Evolutionary conservation across 2,329 filamentous ascomycete genomes (phyloP).

Genomic region (Botrytis fragariae): DNA sequence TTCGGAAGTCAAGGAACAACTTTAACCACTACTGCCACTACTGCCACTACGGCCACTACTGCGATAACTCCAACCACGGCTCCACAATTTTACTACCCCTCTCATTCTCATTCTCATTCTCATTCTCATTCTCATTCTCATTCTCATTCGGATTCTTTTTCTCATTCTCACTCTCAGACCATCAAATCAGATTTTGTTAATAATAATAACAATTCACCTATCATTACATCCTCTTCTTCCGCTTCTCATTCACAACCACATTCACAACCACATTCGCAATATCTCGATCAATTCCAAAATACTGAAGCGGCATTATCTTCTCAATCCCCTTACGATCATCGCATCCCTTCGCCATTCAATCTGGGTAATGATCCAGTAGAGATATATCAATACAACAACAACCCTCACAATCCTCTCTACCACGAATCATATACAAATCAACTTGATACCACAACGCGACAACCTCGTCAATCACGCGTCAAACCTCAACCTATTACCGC

Average conservation of each 20-base stretch:
- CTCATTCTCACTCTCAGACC: constrained; percentile 9
- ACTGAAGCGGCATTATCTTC: background rate
- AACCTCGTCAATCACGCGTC: constrained; percentile 5
- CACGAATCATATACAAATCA: background rate
- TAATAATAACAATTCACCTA: constrained; percentile 1
- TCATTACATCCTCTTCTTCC: background rate
- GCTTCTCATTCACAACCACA: background rate
- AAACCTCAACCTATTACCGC: background rate
- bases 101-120: constrained; percentile 1
- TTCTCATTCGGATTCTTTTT: background rate
- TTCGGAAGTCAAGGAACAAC: constrained; percentile 12
- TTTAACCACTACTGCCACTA: background rate
- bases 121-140: too few relatives aligned
- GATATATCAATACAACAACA: background rate
- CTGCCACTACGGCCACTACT: background rate
- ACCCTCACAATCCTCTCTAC: constrained; percentile 21
- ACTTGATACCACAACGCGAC: constrained; percentile 5
- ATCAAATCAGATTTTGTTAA: constrained; percentile 23
- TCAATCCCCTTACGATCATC: background rate
- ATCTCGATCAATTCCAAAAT: background rate
- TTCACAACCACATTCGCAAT: background rate
- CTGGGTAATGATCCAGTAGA: background rate
- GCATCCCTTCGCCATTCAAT: background rate
- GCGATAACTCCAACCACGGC: background rate
- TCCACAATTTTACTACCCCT: constrained; percentile 18